These are phyloP conservation scores for Mycena sanguinolenta DNA, from an alignment of 768 basidiomycete species.

Conservation along the genomic window DNA sequence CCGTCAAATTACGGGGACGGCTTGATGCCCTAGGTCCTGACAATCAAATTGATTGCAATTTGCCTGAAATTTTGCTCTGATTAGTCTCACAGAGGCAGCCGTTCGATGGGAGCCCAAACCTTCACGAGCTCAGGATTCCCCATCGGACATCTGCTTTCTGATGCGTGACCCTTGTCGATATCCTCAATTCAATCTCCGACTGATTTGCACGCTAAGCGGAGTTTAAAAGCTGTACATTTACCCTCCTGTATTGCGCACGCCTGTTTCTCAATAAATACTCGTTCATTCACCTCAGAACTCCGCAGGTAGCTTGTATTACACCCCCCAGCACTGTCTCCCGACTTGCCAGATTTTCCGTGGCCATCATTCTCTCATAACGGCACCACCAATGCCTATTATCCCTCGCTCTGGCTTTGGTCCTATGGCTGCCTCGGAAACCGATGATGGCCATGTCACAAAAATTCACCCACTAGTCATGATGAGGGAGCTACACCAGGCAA, in stretches of 20 bases:
- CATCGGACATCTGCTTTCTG: too few species aligned
- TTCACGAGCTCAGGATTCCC: too few species aligned
- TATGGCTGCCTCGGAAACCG: neutral
- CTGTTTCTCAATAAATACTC: constrained; percentile 13
- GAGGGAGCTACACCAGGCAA: constrained; percentile 3
- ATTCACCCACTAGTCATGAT: too few species aligned
- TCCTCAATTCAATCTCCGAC: constrained; percentile 21
- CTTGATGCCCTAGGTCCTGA: too few species aligned
- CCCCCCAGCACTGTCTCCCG: neutral
- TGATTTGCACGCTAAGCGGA: constrained; percentile 17
- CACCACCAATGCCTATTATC: too few species aligned
- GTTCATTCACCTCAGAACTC: constrained; percentile 7
- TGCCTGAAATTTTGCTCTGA: too few species aligned
- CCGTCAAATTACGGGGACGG: too few species aligned
- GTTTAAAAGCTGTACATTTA: constrained; percentile 8
- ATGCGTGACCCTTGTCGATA: too few species aligned
- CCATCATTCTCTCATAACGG: neutral
- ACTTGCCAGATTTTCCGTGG: neutral
- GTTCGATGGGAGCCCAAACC: too few species aligned
- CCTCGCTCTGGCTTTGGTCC: neutral
- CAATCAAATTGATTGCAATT: too few species aligned
- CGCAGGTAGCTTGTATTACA: neutral
- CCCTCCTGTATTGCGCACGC: neutral
- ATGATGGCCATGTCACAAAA: too few species aligned
- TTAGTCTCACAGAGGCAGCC: too few species aligned